A percentile compares a stretch with the other conserved stretches of the same genome.
Conservation (phyloP, 371 early-diverging fungal species). For the Mucor mucedo region DNA sequence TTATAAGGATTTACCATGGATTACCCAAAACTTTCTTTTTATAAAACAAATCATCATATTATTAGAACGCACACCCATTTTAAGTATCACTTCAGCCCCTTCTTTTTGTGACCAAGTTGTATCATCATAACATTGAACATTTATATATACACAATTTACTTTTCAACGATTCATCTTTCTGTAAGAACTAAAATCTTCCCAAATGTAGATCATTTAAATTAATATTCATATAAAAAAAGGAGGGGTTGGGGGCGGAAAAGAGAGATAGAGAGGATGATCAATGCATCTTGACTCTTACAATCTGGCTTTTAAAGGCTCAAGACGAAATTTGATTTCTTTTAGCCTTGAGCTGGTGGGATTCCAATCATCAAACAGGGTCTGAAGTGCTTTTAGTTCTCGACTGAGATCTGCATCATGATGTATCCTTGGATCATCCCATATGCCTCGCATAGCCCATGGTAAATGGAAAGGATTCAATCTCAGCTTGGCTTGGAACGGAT, state of each 20-base stretch:
- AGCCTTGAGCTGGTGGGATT: slow-evolving; percentile 69
- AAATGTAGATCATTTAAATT: not conserved
- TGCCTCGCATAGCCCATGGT: slow-evolving; percentile 89
- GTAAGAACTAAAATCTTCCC: not conserved
- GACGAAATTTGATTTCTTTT: slow-evolving; percentile 83
- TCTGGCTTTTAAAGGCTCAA: slow-evolving; percentile 72
- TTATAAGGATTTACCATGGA: too few species aligned
- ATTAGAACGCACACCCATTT: too few species aligned
- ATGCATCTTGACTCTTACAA: slow-evolving; percentile 13
- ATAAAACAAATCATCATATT: too few species aligned
- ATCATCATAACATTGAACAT: too few species aligned
- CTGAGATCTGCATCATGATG: slow-evolving; percentile 49
- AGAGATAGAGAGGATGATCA: not conserved
- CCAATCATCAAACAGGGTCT: slow-evolving; percentile 75
- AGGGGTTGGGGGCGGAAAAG: too few species aligned
- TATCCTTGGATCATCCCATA: slow-evolving; percentile 73
- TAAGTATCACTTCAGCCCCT: too few species aligned
- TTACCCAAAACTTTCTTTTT: too few species aligned
- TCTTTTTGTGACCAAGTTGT: too few species aligned
- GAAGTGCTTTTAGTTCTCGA: slow-evolving; percentile 65
- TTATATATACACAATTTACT: too few species aligned
- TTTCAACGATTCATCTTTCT: not conserved
- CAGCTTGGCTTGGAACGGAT: slow-evolving; percentile 53
- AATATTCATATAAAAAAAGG: not conserved
- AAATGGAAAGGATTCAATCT: slow-evolving; percentile 83